Evolutionary conservation across 306 rosid genomes (phyloP).

Genomic region (Oemleria cerasiformis): DNA sequence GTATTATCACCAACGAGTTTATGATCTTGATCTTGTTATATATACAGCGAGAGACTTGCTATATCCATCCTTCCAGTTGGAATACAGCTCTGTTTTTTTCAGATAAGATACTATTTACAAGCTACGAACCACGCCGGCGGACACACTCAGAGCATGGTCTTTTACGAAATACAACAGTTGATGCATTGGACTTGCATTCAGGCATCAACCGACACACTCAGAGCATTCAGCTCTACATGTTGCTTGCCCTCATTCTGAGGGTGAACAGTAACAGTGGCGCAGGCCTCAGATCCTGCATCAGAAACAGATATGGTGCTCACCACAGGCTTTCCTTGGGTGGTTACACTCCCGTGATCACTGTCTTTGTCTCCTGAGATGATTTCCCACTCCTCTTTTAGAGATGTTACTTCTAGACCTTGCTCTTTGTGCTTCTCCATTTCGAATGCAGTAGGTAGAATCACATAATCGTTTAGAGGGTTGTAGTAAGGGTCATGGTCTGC

Average conservation of each 20-base stretch:
- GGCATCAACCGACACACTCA: conserved; percentile 72
- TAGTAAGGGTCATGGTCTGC: conserved; percentile 90
- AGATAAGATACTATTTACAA: neutral
- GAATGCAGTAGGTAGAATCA: conserved; percentile 78
- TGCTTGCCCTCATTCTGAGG: conserved; percentile 60
- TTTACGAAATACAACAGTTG: neutral
- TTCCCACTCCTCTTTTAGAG: conserved; percentile 96
- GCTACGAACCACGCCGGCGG: neutral
- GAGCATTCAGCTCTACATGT: conserved; percentile 61
- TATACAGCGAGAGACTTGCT: neutral
- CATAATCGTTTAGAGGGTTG: conserved; percentile 89
- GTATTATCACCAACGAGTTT: neutral
- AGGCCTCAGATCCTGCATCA: conserved; percentile 48
- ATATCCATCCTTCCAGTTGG: neutral
- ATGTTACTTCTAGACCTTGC: conserved; percentile 60
- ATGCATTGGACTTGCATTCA: conserved; percentile 15
- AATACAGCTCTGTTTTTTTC: neutral
- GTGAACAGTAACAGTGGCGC: conserved; percentile 55
- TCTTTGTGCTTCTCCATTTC: conserved; percentile 62
- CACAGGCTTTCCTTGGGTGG: conserved; percentile 34
- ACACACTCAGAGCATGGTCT: neutral
- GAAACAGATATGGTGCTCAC: conserved; percentile 55
- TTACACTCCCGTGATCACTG: conserved; percentile 15
- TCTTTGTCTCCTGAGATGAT: conserved; percentile 55
- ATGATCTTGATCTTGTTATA: neutral